phyloP scores from a whole-genome alignment of 2,329 filamentous ascomycete genomes.

The Pseudogymnoascus sp. region DNA sequence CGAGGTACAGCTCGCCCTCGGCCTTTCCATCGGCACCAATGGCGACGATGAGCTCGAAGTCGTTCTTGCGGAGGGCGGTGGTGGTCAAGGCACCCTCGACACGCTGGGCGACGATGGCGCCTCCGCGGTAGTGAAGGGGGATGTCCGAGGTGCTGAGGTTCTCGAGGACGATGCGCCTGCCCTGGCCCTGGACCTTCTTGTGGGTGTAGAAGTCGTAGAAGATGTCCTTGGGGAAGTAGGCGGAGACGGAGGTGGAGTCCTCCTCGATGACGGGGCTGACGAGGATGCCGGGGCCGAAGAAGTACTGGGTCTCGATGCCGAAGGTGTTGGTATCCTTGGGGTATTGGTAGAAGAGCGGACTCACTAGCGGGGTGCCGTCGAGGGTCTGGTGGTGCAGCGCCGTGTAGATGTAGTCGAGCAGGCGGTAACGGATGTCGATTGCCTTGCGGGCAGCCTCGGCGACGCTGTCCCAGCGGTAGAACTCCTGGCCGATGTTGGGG shows the following conservation, averaged over 20 bases:
- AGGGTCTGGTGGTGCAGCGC: constrained; percentile 51
- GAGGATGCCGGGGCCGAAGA: constrained; percentile 41
- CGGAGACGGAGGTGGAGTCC: constrained; percentile 34
- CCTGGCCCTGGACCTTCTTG: constrained; percentile 35
- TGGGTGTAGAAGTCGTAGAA: constrained; percentile 47
- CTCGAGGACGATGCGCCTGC: constrained; percentile 30
- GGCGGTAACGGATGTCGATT: constrained; percentile 63
- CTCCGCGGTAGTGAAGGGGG: constrained; percentile 60
- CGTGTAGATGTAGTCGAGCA: constrained; percentile 77
- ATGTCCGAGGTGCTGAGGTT: constrained; percentile 42
- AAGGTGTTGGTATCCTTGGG: constrained; percentile 41
- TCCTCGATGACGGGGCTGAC: constrained; percentile 42
- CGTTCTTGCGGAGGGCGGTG: constrained; percentile 49
- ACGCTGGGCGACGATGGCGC: constrained; percentile 55
- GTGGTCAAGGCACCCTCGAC: constrained; percentile 53
- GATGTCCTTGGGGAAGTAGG: constrained; percentile 41
- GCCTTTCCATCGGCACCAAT: constrained; percentile 55
- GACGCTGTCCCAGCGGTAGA: constrained; percentile 61
- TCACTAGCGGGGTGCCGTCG: constrained; percentile 56
- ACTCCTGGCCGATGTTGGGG: constrained; percentile 53
- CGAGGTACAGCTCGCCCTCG: constrained; percentile 61
- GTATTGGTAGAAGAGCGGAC: constrained; percentile 66
- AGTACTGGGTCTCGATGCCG: constrained; percentile 41
- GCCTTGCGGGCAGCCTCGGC: constrained; percentile 56
- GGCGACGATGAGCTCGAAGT: constrained; percentile 65